Conservation (phyloP, 2,329 filamentous ascomycete species). For the Colletotrichum endophyticum region DNA sequence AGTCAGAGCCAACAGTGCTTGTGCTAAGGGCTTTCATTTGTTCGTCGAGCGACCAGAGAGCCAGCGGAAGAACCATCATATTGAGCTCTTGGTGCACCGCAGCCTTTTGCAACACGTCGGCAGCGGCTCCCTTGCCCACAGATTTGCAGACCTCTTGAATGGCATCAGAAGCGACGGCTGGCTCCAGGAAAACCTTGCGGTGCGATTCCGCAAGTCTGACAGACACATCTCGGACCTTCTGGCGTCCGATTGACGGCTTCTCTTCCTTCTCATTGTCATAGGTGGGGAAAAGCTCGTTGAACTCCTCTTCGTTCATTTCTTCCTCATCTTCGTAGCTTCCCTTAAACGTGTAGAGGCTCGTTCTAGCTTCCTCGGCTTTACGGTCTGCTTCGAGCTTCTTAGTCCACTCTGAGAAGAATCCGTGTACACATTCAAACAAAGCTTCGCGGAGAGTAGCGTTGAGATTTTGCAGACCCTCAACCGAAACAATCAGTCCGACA, state of each 20-base stretch:
- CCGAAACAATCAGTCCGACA: conserved; percentile 45
- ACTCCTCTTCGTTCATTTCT: conserved; percentile 74
- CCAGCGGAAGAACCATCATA: conserved; percentile 66
- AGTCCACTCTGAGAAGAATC: conserved; percentile 82
- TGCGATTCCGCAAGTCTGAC: conserved; percentile 68
- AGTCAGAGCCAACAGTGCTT: conserved; percentile 47
- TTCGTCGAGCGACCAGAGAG: conserved; percentile 69
- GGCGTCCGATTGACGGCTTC: conserved; percentile 33
- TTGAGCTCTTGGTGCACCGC: conserved; percentile 42
- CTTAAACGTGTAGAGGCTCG: conserved; percentile 82
- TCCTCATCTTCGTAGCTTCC: conserved; percentile 80
- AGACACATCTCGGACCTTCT: conserved; percentile 59
- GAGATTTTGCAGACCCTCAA: conserved; percentile 52
- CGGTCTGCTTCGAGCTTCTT: conserved; percentile 78
- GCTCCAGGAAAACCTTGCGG: conserved; percentile 52
- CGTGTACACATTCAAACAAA: conserved; percentile 71
- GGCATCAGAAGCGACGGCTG: conserved; percentile 42
- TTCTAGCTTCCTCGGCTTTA: conserved; percentile 73
- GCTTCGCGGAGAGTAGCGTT: conserved; percentile 49
- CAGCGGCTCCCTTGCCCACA: conserved; percentile 43
- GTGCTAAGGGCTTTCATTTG: conserved; percentile 51
- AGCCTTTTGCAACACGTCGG: conserved; percentile 24
- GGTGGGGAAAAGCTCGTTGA: conserved; percentile 81
- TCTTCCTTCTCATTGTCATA: conserved; percentile 63
- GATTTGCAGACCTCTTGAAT: conserved; percentile 50